Evolutionary conservation across 768 basidiomycete species (phyloP).

Genomic region (Epithele typhae): DNA sequence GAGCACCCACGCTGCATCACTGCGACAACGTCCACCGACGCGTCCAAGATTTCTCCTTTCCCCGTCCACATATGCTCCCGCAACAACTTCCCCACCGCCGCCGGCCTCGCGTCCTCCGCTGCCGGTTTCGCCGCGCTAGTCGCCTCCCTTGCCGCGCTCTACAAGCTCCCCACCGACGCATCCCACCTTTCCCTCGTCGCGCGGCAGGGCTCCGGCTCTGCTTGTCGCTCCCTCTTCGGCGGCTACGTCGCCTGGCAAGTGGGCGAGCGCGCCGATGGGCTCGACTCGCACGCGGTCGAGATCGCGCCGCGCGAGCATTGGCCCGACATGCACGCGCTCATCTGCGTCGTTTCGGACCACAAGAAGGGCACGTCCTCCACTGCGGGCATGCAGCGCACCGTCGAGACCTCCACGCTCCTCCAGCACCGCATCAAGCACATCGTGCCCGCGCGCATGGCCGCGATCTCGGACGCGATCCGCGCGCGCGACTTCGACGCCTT

Average conservation of each 20-base stretch:
- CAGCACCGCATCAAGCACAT: constrained; percentile 83
- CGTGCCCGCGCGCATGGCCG: constrained; percentile 84
- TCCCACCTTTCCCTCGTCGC: constrained; percentile 90
- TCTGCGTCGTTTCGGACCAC: constrained; percentile 92
- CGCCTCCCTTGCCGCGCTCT: constrained; percentile 82
- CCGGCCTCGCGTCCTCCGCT: constrained; percentile 95
- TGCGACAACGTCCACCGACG: constrained; percentile 6
- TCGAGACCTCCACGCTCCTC: constrained; percentile 85
- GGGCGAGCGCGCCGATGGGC: constrained; percentile 62
- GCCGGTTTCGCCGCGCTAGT: constrained; percentile 96
- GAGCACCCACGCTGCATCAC: constrained; percentile 10
- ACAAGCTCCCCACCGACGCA: constrained; percentile 70
- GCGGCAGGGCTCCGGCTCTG: constrained; percentile 96
- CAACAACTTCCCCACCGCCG: constrained; percentile 99
- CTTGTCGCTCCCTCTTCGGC: constrained; percentile 95
- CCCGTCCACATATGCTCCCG: constrained; percentile 86
- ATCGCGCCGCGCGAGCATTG: constrained; percentile 84
- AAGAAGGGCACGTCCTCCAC: constrained; percentile 97
- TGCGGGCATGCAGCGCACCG: constrained; percentile 95
- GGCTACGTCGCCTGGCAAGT: constrained; percentile 96
- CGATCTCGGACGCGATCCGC: constrained; percentile 76
- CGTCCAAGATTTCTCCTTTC: constrained; percentile 57
- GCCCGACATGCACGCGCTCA: constrained; percentile 95
- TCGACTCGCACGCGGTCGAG: constrained; percentile 85
- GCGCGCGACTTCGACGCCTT: constrained; percentile 83